These are phyloP conservation scores for Solanum neorickii DNA, from an alignment of 257 asterid genomes.

Conservation along the genomic window DNA sequence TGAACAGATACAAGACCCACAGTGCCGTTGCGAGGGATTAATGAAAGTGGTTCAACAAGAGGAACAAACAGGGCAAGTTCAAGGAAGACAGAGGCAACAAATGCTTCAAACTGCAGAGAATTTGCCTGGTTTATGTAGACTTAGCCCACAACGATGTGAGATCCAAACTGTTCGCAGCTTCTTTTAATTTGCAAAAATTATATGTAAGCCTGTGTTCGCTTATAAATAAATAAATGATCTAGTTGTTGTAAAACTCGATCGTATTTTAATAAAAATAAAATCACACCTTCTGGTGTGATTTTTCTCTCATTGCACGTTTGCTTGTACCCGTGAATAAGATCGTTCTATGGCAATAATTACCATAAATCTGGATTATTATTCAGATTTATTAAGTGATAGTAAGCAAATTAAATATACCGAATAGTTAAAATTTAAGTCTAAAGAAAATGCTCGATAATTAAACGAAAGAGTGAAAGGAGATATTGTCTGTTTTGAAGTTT, in stretches of 20 bases:
- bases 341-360: too few species aligned
- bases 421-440: too few species aligned
- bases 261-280: neutral
- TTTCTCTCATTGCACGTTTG: neutral
- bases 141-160: slow-evolving; percentile 23
- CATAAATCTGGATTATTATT: too few species aligned
- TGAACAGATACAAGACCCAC: slow-evolving; percentile 12
- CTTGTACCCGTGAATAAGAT: too few species aligned
- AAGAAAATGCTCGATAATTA: too few species aligned
- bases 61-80: slow-evolving; percentile 3
- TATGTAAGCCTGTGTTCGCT: neutral
- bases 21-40: slow-evolving; percentile 36
- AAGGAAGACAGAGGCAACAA: slow-evolving; percentile 24
- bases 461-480: too few species aligned
- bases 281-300: neutral
- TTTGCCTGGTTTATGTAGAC: slow-evolving; percentile 34
- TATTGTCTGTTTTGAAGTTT: too few species aligned
- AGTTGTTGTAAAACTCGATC: neutral
- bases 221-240: neutral
- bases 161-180: neutral
- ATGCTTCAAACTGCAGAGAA: slow-evolving; percentile 35
- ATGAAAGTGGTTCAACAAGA: slow-evolving; percentile 15
- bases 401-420: too few species aligned
- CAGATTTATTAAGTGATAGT: too few species aligned
- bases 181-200: neutral